Conservation (phyloP, 2,329 filamentous ascomycete genomes). For the Colletotrichum scovillei region DNA sequence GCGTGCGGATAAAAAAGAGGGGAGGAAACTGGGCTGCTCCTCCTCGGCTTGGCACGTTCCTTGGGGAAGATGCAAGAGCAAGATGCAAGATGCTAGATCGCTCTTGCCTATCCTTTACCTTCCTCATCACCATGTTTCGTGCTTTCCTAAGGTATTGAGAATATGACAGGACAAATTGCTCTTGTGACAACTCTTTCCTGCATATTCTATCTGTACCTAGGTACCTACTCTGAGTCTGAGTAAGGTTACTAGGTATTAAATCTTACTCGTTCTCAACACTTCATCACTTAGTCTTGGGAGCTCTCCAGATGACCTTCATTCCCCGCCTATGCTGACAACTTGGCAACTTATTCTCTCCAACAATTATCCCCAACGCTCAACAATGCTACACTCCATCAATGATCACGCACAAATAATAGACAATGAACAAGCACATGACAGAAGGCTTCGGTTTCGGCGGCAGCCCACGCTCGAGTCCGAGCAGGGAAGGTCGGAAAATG, state of each 20-base stretch:
- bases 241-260: too few relatives aligned
- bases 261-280: not conserved
- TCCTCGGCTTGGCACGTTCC: conserved; percentile 11
- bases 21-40: conserved; percentile 3
- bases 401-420: not conserved
- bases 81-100: conserved; percentile 28
- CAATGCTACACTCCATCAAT: not conserved
- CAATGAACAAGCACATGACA: not conserved
- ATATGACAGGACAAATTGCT: not conserved
- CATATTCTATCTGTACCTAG: not conserved
- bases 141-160: not conserved
- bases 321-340: not conserved
- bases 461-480: not conserved
- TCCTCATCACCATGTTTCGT: too few relatives aligned
- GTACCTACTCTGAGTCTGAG: not conserved
- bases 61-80: conserved; percentile 16
- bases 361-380: conserved; percentile 8
- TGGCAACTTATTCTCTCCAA: not conserved
- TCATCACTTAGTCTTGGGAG: not conserved
- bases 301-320: not conserved
- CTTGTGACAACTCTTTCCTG: not conserved
- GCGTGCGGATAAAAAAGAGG: conserved; percentile 30
- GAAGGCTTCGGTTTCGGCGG: not conserved
- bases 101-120: not conserved
- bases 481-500: not conserved